Conservation (phyloP, 179 eudicot species). For the Beta corolliflora region DNA sequence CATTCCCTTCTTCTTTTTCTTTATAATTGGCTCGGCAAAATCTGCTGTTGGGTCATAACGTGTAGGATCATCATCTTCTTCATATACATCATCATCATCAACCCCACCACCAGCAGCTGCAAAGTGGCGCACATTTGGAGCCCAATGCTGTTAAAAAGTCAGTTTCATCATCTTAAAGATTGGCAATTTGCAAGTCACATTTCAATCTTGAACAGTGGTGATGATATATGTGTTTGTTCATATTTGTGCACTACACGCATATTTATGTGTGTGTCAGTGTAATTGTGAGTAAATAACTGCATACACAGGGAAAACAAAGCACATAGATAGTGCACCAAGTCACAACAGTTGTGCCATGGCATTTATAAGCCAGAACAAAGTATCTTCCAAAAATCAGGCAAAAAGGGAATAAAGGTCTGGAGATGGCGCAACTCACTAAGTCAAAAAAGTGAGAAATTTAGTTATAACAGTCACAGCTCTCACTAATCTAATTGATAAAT, state of each 20-base stretch:
- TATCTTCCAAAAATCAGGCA: background rate
- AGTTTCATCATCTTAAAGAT: background rate
- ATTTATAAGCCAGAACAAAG: background rate
- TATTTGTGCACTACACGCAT: too few species aligned
- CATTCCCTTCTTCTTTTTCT: slow-evolving; percentile 68
- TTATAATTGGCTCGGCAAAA: slow-evolving; percentile 64
- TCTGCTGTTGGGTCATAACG: slow-evolving; percentile 44
- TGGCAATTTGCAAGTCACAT: background rate
- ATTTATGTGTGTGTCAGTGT: background rate
- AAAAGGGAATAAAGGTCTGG: background rate
- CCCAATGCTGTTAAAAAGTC: slow-evolving; percentile 65
- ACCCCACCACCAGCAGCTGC: slow-evolving; percentile 17
- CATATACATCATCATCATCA: slow-evolving; percentile 36
- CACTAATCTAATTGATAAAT: background rate
- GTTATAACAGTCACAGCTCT: background rate
- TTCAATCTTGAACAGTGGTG: background rate
- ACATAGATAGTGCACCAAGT: background rate
- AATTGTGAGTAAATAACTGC: background rate
- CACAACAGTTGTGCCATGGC: background rate
- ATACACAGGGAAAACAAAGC: background rate
- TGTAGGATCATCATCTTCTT: slow-evolving; percentile 47
- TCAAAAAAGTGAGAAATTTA: background rate
- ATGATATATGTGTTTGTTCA: background rate
- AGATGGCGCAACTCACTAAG: background rate
- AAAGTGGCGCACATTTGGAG: slow-evolving; percentile 39